Percentiles rank a stretch among this genome's conserved stretches.
Evolutionary conservation across 495 filamentous ascomycete species (phyloP).

Genomic region (Friedmanniomyces endolithicus): DNA sequence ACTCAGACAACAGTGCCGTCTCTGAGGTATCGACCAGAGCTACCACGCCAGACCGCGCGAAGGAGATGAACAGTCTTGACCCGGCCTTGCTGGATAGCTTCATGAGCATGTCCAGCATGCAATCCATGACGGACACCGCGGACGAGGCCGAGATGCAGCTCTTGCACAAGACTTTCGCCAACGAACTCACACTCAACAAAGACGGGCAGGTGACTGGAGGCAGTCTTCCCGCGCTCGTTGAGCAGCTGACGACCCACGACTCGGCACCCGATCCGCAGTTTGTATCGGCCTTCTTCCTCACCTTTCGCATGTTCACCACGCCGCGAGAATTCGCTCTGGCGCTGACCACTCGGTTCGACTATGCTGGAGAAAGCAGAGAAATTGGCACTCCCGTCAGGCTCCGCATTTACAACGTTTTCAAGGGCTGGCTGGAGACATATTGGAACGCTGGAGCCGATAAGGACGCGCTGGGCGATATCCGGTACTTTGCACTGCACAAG

Average conservation of each 20-base stretch:
- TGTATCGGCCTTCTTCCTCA: slow-evolving; percentile 90
- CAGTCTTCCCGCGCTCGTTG: slow-evolving; percentile 79
- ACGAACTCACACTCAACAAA: slow-evolving; percentile 86
- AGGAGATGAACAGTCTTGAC: slow-evolving; percentile 26
- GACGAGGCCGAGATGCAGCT: slow-evolving; percentile 71
- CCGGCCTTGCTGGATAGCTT: slow-evolving; percentile 29
- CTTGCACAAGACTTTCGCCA: slow-evolving; percentile 71
- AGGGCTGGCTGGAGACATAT: slow-evolving; percentile 92
- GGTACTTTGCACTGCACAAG: slow-evolving; percentile 62
- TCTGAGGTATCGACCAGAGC: slow-evolving; percentile 79
- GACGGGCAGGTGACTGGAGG: slow-evolving; percentile 92
- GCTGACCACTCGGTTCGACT: slow-evolving; percentile 81
- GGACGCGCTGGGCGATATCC: slow-evolving; percentile 60
- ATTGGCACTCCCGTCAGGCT: slow-evolving; percentile 70
- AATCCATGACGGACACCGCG: slow-evolving; percentile 45
- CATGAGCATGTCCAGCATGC: slow-evolving; percentile 28
- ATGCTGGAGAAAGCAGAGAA: slow-evolving; percentile 63
- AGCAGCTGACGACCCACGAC: slow-evolving; percentile 85
- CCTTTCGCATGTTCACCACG: slow-evolving; percentile 87
- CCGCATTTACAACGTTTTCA: slow-evolving; percentile 91
- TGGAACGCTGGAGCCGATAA: slow-evolving; percentile 76
- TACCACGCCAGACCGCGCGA: slow-evolving; percentile 65
- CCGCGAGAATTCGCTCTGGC: slow-evolving; percentile 66
- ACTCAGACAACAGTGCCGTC: slow-evolving; percentile 68
- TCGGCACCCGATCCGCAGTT: slow-evolving; percentile 88